These are phyloP conservation scores for Curvularia sp. DNA, from an alignment of 2,329 filamentous ascomycete genomes.

Conservation along the genomic window DNA sequence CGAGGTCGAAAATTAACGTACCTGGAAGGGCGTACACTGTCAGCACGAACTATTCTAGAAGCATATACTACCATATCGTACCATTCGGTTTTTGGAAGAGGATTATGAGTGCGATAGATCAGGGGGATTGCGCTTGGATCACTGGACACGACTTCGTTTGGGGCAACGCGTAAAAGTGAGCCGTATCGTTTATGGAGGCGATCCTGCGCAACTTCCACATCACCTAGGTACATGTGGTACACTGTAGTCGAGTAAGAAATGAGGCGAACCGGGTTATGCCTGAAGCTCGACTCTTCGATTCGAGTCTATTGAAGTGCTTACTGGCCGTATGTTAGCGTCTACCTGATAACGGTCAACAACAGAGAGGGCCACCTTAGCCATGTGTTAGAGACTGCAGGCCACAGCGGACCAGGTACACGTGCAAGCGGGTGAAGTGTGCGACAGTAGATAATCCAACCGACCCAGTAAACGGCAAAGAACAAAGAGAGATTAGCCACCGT, in stretches of 20 bases:
- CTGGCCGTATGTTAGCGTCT: conserved; percentile 1
- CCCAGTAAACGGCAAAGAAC: background rate
- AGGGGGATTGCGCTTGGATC: conserved; percentile 21
- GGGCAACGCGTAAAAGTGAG: conserved; percentile 26
- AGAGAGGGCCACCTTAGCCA: conserved; percentile 4
- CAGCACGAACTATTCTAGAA: background rate
- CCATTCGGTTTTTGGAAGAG: conserved; percentile 20
- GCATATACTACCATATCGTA: background rate
- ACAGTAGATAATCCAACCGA: conserved; percentile 13
- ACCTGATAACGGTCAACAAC: background rate
- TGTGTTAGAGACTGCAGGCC: conserved; percentile 15
- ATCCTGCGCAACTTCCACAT: conserved; percentile 17
- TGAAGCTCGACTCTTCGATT: background rate
- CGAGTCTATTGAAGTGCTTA: background rate
- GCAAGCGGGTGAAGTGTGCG: conserved; percentile 18
- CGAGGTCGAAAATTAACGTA: conserved; percentile 20
- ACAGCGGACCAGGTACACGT: conserved; percentile 15
- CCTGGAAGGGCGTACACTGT: conserved; percentile 13
- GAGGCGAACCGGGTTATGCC: background rate
- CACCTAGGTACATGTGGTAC: conserved; percentile 12
- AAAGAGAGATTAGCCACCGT: background rate
- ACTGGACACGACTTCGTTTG: conserved; percentile 28
- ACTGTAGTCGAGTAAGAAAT: background rate
- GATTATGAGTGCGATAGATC: conserved; percentile 25
- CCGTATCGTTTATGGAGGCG: conserved; percentile 18